Evolutionary conservation across 2,329 filamentous ascomycete genomes (phyloP), one percentile per base, ranked within the genome.

Genomic region (Fusarium albidum): DNA sequence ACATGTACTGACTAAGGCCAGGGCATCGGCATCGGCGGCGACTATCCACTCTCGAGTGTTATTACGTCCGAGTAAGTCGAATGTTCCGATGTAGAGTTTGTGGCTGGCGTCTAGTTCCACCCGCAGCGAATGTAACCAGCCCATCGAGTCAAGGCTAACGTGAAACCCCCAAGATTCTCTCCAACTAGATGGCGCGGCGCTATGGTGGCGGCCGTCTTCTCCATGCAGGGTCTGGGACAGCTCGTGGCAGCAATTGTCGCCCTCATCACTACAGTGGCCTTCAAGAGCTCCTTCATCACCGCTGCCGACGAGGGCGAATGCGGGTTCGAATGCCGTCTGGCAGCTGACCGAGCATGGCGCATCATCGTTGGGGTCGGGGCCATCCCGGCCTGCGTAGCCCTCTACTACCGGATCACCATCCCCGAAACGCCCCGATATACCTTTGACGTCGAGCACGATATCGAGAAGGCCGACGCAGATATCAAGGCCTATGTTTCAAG

Each of bases 371-470:
- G 90, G 12, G 86, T 93, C 55, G 91, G 91, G 31, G 90, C 88
- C 11, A 76, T 95, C 9, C 91, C 91, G 1, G 91, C 88, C 4
- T 89, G 85, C 65, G 82, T 92, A 52, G 91, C 90, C 11, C 79
- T 95, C n/a, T 94, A 93, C 74, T 95, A 91, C 75, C 88, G 91
- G 57, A 82, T 95, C 45, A 94, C 90, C 17, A 93, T 95, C 52
- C 91, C 91, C 9, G 91, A 95, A 75, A 93, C 91, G 4, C 90
- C 90, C 31, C 84, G 90, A 31, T 94, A 93, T 71, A 93, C 90
- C 2, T 92, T 93, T 63, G 91, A 95, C 70, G 85, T 95, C 3
- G 82, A 85, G 25, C 87, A 86, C 52, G 90, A 95, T 66, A 80
- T 91, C 26, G 83, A 90, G 71, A 90, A 91, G 74, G 91, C 85